Percentiles rank a stretch among this genome's conserved stretches.
phyloP scores from a whole-genome alignment of 164 flowering plant genomes.

The Chimonanthus salicifolius region DNA sequence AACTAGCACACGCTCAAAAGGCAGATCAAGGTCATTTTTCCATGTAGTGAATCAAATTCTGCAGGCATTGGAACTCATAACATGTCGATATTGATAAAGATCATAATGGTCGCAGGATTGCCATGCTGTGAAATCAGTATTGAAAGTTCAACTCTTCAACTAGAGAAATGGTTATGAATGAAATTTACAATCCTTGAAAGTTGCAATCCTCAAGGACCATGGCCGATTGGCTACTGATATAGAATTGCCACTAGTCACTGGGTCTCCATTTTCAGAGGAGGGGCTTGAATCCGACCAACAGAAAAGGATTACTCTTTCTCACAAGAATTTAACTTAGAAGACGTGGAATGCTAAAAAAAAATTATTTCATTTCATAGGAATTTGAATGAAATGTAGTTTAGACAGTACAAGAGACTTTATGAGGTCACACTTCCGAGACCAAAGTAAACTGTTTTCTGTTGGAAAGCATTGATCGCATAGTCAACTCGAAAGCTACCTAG shows the following conservation, averaged over 20 bases:
- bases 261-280: background rate
- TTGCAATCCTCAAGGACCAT: background rate
- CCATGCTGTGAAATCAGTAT: too few relatives aligned
- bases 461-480: conserved; percentile 71
- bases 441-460: conserved; percentile 67
- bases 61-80: too few relatives aligned
- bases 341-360: background rate
- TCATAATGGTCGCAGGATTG: too few relatives aligned
- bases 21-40: too few relatives aligned
- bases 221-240: background rate
- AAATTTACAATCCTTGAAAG: background rate
- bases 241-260: background rate
- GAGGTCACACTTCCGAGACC: conserved; percentile 60
- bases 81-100: too few relatives aligned
- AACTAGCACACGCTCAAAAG: too few relatives aligned
- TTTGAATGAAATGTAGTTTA: background rate
- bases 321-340: background rate
- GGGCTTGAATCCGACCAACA: background rate
- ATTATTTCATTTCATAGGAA: background rate
- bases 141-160: too few relatives aligned
- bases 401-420: conserved; percentile 15
- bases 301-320: background rate
- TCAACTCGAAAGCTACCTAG: conserved; percentile 72
- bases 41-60: too few relatives aligned
- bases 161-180: too few relatives aligned